Evolutionary conservation across 2,329 filamentous ascomycete species (phyloP), one percentile per base, ranked within the genome.

Genomic region (Aphanocladium album): DNA sequence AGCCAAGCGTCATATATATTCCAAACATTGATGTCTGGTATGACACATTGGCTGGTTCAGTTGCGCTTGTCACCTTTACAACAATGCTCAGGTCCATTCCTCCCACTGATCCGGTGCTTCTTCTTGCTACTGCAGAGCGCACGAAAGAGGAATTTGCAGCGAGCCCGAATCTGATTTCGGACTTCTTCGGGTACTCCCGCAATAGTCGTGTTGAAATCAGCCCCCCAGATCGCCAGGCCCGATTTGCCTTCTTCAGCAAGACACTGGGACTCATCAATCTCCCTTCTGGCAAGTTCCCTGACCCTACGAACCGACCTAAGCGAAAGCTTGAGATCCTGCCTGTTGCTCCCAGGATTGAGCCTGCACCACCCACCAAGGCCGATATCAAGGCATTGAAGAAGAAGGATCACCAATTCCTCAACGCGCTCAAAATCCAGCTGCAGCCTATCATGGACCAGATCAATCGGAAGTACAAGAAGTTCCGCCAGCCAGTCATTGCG

Each of bases 371-470:
- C 2, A 89, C 87, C 30, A 93, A 92, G 71, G 89, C 89, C 60
- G 90, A 97, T 69, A 82, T 90, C 62, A 92, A 91, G 71, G 85
- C 83, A 2, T 86, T 93, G 71, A 89, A 89, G 74, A 89, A 91
- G 74, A 85, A 85, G 64, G 96, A 99, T 70, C 87, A 91, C 53
- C 87, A 93, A 64, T 85, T 88, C 12, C 81, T 98, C 58, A 97
- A 98, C 71, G 79, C 89, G 62, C 79, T 99, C 65, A 99, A 98
- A 77, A 87, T 96, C 43, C 81, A 89, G 57, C 86, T 99, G 59
- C 93, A 97, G 73, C 91, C 91, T 2, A 91, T 98, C 66, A 97
- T 99, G 92, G 93, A 99, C 67, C 91, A 97, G 74, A 91, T 99
- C 71, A 95, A 96, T 73, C 81, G 83, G 63, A 92, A 89, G 71